Evolutionary conservation across 1,284 basidiomycete genomes (phyloP), one percentile per base, ranked within the genome.

Genomic region (Xerocomus nothofagi): DNA sequence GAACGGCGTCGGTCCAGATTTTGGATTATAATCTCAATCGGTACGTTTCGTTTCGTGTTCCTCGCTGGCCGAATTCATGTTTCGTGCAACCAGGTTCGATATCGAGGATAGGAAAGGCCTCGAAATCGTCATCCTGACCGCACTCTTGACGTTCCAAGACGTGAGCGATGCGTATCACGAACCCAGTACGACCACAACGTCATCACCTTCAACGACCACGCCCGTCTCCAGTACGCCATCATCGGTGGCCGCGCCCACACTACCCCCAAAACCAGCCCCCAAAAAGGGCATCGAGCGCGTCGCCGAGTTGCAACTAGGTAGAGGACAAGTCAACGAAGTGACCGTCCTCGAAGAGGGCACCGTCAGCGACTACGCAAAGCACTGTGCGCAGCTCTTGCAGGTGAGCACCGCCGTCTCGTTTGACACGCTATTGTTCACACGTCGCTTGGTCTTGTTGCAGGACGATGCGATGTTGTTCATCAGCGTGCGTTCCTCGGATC

Each of bases 1-100:
- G 81, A 59, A 82, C 84, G 1, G 71, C 78, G 0, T 75, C 82
- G 1, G 73, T 92, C n/a, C 88, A 91, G 62, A 79, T 93, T n/a
- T 73, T 93, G 15, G 88, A 93, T 65, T 93, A 93, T 61, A 93
- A 93, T 60, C 73, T 91, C 26, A 80, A 89, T 57, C 73, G 88
- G 81, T 84, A 56, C 23, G 55, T n/a, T 11, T 18, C 26, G 32
- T 44, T 29, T 30, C 24, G 11, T 49, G 26, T 26, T 18, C 44
- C 46, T 36, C 41, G 36, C 32, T n/a, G n/a, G n/a, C n/a, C n/a
- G 21, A n/a, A 23, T 18, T 54, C 10, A 6, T 47, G 6, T 17
- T 9, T 23, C 38, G n/a, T 26, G 24, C 17, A 51, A 33, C n/a
- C 50, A 89, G 88, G 38, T 91, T 93, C 59, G 88, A 92, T 53